Base-by-base conservation (phyloP, 306 rosid species). In the Trifolium repens region DNA sequence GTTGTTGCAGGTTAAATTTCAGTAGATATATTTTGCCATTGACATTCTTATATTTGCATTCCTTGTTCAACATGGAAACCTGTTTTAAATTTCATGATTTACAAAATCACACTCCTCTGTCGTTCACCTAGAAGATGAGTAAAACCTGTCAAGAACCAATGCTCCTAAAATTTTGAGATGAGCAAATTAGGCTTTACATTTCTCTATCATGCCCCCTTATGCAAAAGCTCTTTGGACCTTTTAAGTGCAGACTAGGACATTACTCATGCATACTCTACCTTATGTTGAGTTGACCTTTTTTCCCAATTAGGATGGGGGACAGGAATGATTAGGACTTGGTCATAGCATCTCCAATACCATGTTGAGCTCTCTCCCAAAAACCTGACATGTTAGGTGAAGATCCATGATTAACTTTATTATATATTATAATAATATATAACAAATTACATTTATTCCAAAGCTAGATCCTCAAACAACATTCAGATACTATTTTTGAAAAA, bases 1-100 rank as follows among this genome's bases (percentile, higher is more conserved):
- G 85, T 84, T 96, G 84, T 66, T 89, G 88, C 97, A 96, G 99
- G 99, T 96, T 80, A 69, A 42, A 74, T 67, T 81, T 43, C 39
- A 43, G 27, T 71, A 5, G 65, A 4, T 53, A 40, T 81, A 72
- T 39, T 1, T 54, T 61, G 26, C 77, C 46, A 22, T 58, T 49
- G 58, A 37, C 60, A 52, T 68, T 72, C 54, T 22, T 69, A 40
- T 77, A 60, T 67, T 50, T 39, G 34, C 39, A 73, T 44, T 58
- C 60, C 7, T 8, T 50, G 47, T 40, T 59, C 37, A 9, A 27
- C 37, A 12, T 26, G 46, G 54, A 42, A 59, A 71, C 47, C 70
- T 61, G 67, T 71, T 64, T 62, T 43, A 74, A 59, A 60, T n/a
- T 35, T 58, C 19, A 34, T 24, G 19, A 72, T 52, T 7, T 9